Conservation (phyloP, 306 rosid species). For the Rosa rugosa region DNA sequence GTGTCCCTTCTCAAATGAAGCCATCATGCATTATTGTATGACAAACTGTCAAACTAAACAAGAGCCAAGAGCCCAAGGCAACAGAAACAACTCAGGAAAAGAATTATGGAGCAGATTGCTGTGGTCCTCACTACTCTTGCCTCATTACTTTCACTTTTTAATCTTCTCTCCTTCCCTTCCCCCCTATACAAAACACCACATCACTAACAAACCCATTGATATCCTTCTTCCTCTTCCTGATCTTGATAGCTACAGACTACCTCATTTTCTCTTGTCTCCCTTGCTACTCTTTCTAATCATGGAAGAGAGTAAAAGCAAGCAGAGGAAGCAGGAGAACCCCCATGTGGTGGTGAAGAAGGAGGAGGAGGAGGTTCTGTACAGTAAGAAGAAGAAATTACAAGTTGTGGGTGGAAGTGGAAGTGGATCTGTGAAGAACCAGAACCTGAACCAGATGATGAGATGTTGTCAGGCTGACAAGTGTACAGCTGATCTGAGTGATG, state of each 20-base stretch:
- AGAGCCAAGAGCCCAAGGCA: background rate
- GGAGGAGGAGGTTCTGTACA: conserved; percentile 21
- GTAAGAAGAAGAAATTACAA: conserved; percentile 39
- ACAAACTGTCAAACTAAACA: background rate
- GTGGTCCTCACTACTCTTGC: conserved; percentile 50
- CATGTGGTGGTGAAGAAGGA: conserved; percentile 19
- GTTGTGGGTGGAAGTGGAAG: conserved; percentile 8
- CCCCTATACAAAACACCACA: background rate
- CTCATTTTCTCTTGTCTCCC: background rate
- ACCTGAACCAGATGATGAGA: conserved; percentile 15
- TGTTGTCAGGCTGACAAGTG: conserved; percentile 77
- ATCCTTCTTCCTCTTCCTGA: conserved; percentile 6
- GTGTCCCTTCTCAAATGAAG: too few relatives aligned
- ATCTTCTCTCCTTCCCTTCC: background rate
- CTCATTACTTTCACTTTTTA: background rate
- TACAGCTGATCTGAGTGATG: conserved; percentile 53
- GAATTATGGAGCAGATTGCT: conserved; percentile 27
- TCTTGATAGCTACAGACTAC: background rate
- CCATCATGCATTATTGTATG: conserved; percentile 19
- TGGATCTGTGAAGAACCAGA: conserved; percentile 30
- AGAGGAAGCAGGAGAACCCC: conserved; percentile 30
- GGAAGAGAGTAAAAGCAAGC: conserved; percentile 30
- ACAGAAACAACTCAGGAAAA: background rate
- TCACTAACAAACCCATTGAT: conserved; percentile 19
- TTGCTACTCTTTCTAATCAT: conserved; percentile 1